phyloP scores from a whole-genome alignment of 805 yeast genomes.

The Metschnikowia sp. region DNA sequence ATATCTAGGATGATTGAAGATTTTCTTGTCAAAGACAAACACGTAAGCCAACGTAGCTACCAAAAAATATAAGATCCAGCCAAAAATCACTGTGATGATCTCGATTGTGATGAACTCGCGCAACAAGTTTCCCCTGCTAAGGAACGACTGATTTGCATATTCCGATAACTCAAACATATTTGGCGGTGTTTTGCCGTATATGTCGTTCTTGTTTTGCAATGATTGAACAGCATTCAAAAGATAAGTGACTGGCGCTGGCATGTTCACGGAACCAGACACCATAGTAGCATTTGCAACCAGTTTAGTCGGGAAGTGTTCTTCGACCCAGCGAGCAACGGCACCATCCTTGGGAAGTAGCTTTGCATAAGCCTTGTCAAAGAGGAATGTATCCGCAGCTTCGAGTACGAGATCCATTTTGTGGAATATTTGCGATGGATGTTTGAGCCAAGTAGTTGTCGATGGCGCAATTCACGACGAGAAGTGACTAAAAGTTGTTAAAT shows the following conservation, averaged over 20 bases:
- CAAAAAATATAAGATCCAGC: slow-evolving; percentile 74
- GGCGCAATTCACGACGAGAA: background rate
- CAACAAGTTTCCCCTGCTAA: slow-evolving; percentile 67
- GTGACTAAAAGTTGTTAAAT: background rate
- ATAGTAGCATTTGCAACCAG: slow-evolving; percentile 15
- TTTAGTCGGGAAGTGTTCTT: slow-evolving; percentile 5
- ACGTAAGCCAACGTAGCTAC: slow-evolving; percentile 76
- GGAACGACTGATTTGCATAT: slow-evolving; percentile 60
- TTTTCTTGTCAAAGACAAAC: slow-evolving; percentile 80
- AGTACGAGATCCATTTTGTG: slow-evolving; percentile 83
- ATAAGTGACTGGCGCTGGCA: slow-evolving; percentile 15
- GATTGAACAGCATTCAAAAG: slow-evolving; percentile 15
- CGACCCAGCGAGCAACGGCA: slow-evolving; percentile 28
- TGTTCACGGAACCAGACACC: slow-evolving; percentile 9
- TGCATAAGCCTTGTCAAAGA: slow-evolving; percentile 76
- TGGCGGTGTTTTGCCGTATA: slow-evolving; percentile 67
- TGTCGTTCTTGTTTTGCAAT: slow-evolving; percentile 35
- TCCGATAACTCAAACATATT: slow-evolving; percentile 51
- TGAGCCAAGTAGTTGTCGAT: background rate
- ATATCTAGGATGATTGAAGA: slow-evolving; percentile 94
- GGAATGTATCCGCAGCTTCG: slow-evolving; percentile 70
- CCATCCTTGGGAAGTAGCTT: slow-evolving; percentile 57
- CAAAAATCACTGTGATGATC: slow-evolving; percentile 72
- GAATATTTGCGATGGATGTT: background rate
- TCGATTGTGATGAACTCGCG: slow-evolving; percentile 72